Evolutionary conservation across 768 basidiomycete genomes (phyloP).

Genomic region (Podaxis pistillaris): DNA sequence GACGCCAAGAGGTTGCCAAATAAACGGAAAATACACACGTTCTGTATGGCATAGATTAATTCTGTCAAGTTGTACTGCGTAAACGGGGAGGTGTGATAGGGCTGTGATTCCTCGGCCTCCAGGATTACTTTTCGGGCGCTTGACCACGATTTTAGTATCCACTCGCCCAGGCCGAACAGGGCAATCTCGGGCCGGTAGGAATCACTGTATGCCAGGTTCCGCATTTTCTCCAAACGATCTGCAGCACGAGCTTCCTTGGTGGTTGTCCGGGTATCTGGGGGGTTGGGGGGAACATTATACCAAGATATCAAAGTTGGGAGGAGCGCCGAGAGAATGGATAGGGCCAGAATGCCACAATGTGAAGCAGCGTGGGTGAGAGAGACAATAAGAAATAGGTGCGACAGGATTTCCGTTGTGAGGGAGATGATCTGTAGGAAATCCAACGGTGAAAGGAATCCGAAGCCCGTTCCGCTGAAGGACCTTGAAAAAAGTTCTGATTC

Average conservation of each 20-base stretch:
- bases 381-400: slow-evolving; percentile 66
- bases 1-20: slow-evolving; percentile 18
- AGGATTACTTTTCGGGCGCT: slow-evolving; percentile 58
- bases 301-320: slow-evolving; percentile 60
- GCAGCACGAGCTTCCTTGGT: slow-evolving; percentile 61
- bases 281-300: slow-evolving; percentile 39
- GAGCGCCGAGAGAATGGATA: slow-evolving; percentile 60
- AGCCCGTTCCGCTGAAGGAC: slow-evolving; percentile 75
- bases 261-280: slow-evolving; percentile 44
- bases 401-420: slow-evolving; percentile 66
- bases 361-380: slow-evolving; percentile 59
- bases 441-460: slow-evolving; percentile 78
- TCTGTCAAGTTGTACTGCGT: slow-evolving; percentile 64
- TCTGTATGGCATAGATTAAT: slow-evolving; percentile 63
- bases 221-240: slow-evolving; percentile 73
- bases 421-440: slow-evolving; percentile 76
- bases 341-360: slow-evolving; percentile 53
- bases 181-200: slow-evolving; percentile 76
- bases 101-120: slow-evolving; percentile 44
- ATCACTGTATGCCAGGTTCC: slow-evolving; percentile 73
- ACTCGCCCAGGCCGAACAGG: slow-evolving; percentile 80
- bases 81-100: slow-evolving; percentile 44
- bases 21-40: slow-evolving; percentile 46
- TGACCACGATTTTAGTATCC: slow-evolving; percentile 82
- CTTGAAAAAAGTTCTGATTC: slow-evolving; percentile 85